phyloP scores from a whole-genome alignment of 495 filamentous ascomycete genomes.

The Penicillium malachiteum region DNA sequence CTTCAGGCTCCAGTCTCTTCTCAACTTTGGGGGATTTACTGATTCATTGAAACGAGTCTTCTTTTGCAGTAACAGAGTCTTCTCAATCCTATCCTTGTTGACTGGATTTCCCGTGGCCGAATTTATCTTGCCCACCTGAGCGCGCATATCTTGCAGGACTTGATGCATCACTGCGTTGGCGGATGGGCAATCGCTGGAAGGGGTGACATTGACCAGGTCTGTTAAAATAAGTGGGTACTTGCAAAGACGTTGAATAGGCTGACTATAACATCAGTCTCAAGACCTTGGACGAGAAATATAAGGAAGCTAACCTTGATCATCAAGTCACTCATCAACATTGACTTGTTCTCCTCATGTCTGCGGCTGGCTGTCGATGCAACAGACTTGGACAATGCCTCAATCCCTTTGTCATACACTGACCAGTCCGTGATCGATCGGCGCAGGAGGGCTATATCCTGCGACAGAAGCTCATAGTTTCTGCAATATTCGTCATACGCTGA shows the following conservation, averaged over 20 bases:
- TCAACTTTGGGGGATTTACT: slow-evolving; percentile 41
- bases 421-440: slow-evolving; percentile 72
- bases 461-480: slow-evolving; percentile 79
- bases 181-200: slow-evolving; percentile 77
- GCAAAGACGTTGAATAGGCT: slow-evolving; percentile 92
- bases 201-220: slow-evolving; percentile 77
- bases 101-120: slow-evolving; percentile 56
- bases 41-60: slow-evolving; percentile 66
- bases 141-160: slow-evolving; percentile 67
- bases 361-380: slow-evolving; percentile 68
- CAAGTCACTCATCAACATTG: slow-evolving; percentile 78
- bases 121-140: slow-evolving; percentile 73
- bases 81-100: slow-evolving; percentile 43
- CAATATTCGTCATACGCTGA: slow-evolving; percentile 86
- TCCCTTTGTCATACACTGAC: slow-evolving; percentile 78
- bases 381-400: slow-evolving; percentile 80
- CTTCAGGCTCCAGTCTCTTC: neutral
- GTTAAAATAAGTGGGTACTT: slow-evolving; percentile 87
- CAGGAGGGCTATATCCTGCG: slow-evolving; percentile 68
- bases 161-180: slow-evolving; percentile 77
- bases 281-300: neutral
- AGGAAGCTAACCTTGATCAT: slow-evolving; percentile 74
- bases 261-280: slow-evolving; percentile 36
- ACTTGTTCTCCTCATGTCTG: slow-evolving; percentile 63
- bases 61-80: slow-evolving; percentile 54